Evolutionary conservation across 164 flowering plant genomes (phyloP), one percentile per base, ranked within the genome.

Genomic region (Cinnamomum chago): DNA sequence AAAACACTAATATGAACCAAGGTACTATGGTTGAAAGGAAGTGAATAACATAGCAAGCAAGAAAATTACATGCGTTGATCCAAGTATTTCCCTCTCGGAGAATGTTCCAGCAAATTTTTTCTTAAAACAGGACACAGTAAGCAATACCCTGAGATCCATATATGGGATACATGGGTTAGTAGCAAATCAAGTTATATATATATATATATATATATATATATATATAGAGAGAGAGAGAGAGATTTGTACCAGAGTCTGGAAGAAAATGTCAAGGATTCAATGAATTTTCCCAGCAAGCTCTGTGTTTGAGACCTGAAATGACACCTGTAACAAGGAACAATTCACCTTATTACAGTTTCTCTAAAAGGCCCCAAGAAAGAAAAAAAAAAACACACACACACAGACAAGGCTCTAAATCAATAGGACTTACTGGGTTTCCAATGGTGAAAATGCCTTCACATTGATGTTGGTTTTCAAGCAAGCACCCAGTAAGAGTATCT

Each of bases 181-280:
- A 67, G 40, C 17, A 50, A 58, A 33, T 33, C 40, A 33, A 4
- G 3, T 33, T n/a, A n/a, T n/a, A n/a, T n/a, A n/a, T n/a, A n/a
- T n/a, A n/a, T n/a, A n/a, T n/a, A n/a, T n/a, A n/a, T n/a, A n/a
- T n/a, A n/a, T n/a, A n/a, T n/a, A n/a, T n/a, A n/a, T n/a, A n/a
- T n/a, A n/a, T n/a, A n/a, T n/a, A n/a, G 60, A 55, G 60, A 15
- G 20, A 55, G 20, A 55, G 17, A 55, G n/a, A 3, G 4, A 52
- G 51, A 2, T 23, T 2, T 78, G 28, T 82, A 95, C 99, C 99
- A 95, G 69, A 95, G 68, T 84, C 92, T 93, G 15, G 92, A 89
- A 75, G 96, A 79, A 83, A 88, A 95, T 30, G 83, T 35, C 80
- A 92, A 81, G 9, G 97, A 84, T 3, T 76, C 84, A 28, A 89